Percentiles rank a stretch among this genome's conserved stretches.
These are phyloP conservation scores for Chalaropsis thielavioides DNA, from an alignment of 2,329 filamentous ascomycete species.

Conservation along the genomic window DNA sequence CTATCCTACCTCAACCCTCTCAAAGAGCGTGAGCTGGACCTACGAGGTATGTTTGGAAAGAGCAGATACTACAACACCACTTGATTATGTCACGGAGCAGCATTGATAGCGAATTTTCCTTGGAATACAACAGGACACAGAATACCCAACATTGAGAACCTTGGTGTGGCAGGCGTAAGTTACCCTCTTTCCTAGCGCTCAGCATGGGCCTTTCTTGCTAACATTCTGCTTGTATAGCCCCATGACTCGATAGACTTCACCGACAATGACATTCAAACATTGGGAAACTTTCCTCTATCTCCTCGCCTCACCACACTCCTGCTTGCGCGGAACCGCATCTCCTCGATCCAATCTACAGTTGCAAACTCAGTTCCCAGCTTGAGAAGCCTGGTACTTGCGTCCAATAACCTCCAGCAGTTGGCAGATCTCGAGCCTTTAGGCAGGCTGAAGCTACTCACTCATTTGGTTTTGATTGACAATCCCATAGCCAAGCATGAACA, in stretches of 20 bases:
- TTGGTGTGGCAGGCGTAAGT: constrained; percentile 83
- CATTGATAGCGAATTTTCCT: constrained; percentile 58
- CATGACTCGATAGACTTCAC: constrained; percentile 97
- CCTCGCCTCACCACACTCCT: constrained; percentile 79
- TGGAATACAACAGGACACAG: constrained; percentile 68
- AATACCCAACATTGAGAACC: constrained; percentile 92
- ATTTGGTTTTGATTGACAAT: constrained; percentile 72
- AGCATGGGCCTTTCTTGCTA: not conserved
- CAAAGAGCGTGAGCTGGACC: constrained; percentile 96
- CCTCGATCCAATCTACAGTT: constrained; percentile 63
- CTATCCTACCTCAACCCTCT: constrained; percentile 97
- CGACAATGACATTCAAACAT: constrained; percentile 85
- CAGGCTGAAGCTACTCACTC: constrained; percentile 54
- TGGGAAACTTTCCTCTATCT: constrained; percentile 86
- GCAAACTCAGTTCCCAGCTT: constrained; percentile 67
- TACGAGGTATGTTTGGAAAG: constrained; percentile 96
- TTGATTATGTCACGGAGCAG: constrained; percentile 43
- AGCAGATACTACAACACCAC: constrained; percentile 87
- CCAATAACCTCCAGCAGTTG: constrained; percentile 71
- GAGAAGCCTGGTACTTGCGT: constrained; percentile 63
- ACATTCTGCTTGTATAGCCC: constrained; percentile 38
- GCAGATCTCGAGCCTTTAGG: constrained; percentile 74
- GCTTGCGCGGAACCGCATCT: constrained; percentile 76
- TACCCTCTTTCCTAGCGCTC: constrained; percentile 9
- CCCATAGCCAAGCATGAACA: constrained; percentile 70